Conservation (phyloP, 2,329 filamentous ascomycete species). For the Ophiostoma sp. region DNA sequence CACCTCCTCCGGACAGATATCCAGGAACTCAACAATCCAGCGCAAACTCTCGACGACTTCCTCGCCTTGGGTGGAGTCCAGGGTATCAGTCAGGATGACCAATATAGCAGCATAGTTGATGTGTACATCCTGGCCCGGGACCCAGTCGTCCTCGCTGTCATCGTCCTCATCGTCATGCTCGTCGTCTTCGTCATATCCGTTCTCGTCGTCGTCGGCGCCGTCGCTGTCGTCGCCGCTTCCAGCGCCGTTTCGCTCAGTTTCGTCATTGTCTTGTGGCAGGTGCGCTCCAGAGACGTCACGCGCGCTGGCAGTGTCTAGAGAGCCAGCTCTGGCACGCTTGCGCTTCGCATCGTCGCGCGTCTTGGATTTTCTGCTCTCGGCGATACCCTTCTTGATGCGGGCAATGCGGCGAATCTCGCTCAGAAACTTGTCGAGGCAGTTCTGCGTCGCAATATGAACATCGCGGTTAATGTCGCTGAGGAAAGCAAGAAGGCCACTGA, state of each 20-base stretch:
- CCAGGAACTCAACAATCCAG: slow-evolving; percentile 95
- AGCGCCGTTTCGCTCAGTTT: slow-evolving; percentile 51
- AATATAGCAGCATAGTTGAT: slow-evolving; percentile 89
- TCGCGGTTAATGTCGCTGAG: slow-evolving; percentile 86
- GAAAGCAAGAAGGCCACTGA: slow-evolving; percentile 84
- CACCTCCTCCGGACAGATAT: slow-evolving; percentile 95
- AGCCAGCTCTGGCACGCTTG: slow-evolving; percentile 56
- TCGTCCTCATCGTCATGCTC: slow-evolving; percentile 54
- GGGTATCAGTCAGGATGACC: slow-evolving; percentile 82
- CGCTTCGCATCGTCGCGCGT: slow-evolving; percentile 54
- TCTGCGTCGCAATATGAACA: slow-evolving; percentile 90
- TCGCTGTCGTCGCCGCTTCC: slow-evolving; percentile 77
- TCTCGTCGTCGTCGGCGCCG: slow-evolving; percentile 73
- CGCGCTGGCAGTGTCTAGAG: slow-evolving; percentile 58
- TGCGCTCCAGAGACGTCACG: slow-evolving; percentile 47
- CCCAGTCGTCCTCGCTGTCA: slow-evolving; percentile 84
- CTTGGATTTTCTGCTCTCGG: slow-evolving; percentile 71
- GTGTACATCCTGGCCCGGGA: slow-evolving; percentile 93
- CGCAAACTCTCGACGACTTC: slow-evolving; percentile 85
- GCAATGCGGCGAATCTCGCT: slow-evolving; percentile 93
- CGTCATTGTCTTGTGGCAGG: slow-evolving; percentile 32
- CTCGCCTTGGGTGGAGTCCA: slow-evolving; percentile 74
- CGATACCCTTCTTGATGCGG: slow-evolving; percentile 83
- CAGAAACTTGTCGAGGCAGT: slow-evolving; percentile 81
- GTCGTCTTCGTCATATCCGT: slow-evolving; percentile 53